Base-by-base conservation (phyloP, 164 flowering plant genomes). In the Macadamia integrifolia region DNA sequence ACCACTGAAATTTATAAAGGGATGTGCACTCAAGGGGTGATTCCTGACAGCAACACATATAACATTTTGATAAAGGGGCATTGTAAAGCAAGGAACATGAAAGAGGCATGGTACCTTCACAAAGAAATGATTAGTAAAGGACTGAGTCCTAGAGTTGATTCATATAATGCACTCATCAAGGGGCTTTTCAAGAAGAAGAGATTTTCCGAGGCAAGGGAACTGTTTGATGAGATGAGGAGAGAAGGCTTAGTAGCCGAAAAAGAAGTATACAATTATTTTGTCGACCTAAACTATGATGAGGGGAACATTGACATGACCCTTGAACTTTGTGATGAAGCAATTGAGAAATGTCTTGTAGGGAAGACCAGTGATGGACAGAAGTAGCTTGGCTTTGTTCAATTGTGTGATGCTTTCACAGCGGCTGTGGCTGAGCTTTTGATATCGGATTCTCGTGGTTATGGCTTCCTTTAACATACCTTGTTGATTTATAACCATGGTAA, bases 131-230 rank as follows among this genome's bases (percentile, higher is more conserved):
- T 69, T 58, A 60, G 48, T 35, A 75, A 73, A 46, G 81, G 81
- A 30, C 73, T 75, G 68, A 61, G 64, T 30, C 76, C 75, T 32
- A 79, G 68, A 12, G 72, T 32, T 44, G 65, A 68, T 71, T 61
- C 81, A 18, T 76, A 73, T 57, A 79, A 73, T 73, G 77, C 77
- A 10, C 72, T 79, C 73, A 79, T 79, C 72, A 79, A 67, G 68
- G 77, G 76, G 35, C 76, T 78, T 32, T 63, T 43, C 23, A 78
- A 67, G 65, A 78, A 58, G 69, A 75, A 72, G 73, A 75, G 62
- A 64, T 10, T 72, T 18, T 18, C 30, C n/a, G 81, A 75, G 65
- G 78, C 81, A 23, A 72, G 40, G 58, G 67, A 64, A 64, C 66
- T 69, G 61, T 75, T 75, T 59, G 78, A 75, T 60, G 74, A 78